Conservation (phyloP, 257 asterid species). For the Nicotiana obtusifolia region DNA sequence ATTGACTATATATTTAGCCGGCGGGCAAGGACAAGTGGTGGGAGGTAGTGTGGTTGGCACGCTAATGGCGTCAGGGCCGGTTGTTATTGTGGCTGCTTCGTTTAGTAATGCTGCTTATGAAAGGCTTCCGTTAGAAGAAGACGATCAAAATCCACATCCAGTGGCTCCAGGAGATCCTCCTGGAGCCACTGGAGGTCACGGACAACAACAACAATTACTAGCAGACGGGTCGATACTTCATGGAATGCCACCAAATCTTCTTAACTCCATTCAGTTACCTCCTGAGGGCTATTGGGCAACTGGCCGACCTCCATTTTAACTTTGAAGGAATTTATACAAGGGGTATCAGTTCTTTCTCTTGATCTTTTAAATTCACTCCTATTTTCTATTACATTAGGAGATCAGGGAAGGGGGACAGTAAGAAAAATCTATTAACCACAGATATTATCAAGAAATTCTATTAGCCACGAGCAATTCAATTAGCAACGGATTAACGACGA, state of each 20-base stretch:
- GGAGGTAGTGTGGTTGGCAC: constrained; percentile 1
- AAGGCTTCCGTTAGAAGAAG: constrained; percentile 4
- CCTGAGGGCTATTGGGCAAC: constrained; percentile 64
- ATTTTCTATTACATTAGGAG: background rate
- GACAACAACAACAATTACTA: constrained; percentile 18
- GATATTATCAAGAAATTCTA: too few species aligned
- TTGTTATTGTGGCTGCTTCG: constrained; percentile 5
- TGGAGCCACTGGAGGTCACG: constrained; percentile 35
- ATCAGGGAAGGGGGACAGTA: background rate
- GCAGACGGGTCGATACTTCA: constrained; percentile 54
- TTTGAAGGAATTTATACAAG: background rate
- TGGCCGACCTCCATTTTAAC: constrained; percentile 53
- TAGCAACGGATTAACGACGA: too few species aligned
- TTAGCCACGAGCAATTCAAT: too few species aligned
- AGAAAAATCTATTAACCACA: background rate
- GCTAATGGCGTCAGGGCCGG: background rate
- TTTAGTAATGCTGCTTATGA: constrained; percentile 7
- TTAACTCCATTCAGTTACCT: constrained; percentile 50
- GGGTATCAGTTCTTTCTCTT: background rate
- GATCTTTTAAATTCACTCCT: background rate
- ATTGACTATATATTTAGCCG: constrained; percentile 8
- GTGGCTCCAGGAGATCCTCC: constrained; percentile 4
- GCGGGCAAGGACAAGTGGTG: constrained; percentile 3
- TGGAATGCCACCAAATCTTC: constrained; percentile 51
- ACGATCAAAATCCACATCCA: background rate